Evolutionary conservation across 2,329 filamentous ascomycete species (phyloP), one percentile per base, ranked within the genome.

Genomic region (Penicillium sp.): DNA sequence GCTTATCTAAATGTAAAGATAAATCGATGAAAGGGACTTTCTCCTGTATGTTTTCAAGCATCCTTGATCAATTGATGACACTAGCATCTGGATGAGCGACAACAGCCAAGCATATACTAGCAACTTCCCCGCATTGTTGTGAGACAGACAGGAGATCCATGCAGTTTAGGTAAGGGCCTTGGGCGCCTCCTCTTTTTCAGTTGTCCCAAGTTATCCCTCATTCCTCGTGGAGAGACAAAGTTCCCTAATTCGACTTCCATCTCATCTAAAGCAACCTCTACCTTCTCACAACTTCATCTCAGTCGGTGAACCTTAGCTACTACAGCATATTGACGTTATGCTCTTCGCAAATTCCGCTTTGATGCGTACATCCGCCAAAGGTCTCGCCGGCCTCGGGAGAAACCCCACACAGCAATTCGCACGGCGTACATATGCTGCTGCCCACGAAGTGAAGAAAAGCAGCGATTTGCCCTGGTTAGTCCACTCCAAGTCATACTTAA

Each of bases 401-500:
- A 47, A 45, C 31, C 76, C 70, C 72, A 75, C 72, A 55, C 81
- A 78, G 66, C 73, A 79, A 60, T 69, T 79, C 60, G 73, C 75
- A 59, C 78, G 80, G 53, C 77, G 83, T 66, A 76, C 77, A 47
- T 84, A 85, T 71, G 79, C 82, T 35, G 73, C 73, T 35, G 69
- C 66, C 41, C 73, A 81, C 62, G 74, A 71, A 45, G 58, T 67
- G 30, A 68, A 79, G 60, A 73, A 76, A 55, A 75, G 78, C 52
- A 82, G 82, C 64, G 82, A 86, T 69, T 56, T 83, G 30, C 78
- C 83, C 60, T 86, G 84, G 84, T 85, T 70, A 71, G 75, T 68
- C 7, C 38, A 15, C 15, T 46, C 17, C 9, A 55, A 5, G 41
- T 9, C 44, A 48, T 15, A 3, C 30, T 15, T 54, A 15, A 15